Percentiles rank a stretch among this genome's conserved stretches.
Evolutionary conservation across 495 filamentous ascomycete genomes (phyloP).

Genomic region (Viridothelium virens): DNA sequence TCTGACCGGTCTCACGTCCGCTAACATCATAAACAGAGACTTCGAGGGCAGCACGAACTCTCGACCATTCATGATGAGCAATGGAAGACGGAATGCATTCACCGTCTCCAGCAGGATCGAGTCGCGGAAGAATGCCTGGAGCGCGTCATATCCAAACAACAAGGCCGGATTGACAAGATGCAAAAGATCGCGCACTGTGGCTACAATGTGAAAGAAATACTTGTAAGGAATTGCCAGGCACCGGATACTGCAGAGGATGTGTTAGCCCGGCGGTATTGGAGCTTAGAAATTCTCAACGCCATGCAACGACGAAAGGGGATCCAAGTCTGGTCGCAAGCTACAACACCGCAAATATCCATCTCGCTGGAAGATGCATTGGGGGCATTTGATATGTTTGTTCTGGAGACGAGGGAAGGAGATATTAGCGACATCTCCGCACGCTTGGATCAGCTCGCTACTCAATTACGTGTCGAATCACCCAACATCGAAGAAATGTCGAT

Average conservation of each 20-base stretch:
- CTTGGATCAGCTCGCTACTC: slow-evolving; percentile 55
- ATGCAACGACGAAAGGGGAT: slow-evolving; percentile 78
- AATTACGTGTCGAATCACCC: slow-evolving; percentile 45
- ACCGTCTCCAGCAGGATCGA: slow-evolving; percentile 48
- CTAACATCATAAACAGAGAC: slow-evolving; percentile 38
- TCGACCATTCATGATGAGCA: slow-evolving; percentile 25
- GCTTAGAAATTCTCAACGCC: slow-evolving; percentile 59
- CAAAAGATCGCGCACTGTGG: slow-evolving; percentile 61
- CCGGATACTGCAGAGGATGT: slow-evolving; percentile 60
- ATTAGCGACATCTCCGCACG: slow-evolving; percentile 58
- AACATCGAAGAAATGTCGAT: slow-evolving; percentile 46
- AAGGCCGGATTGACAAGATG: slow-evolving; percentile 59
- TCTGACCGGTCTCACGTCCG: slow-evolving; percentile 45
- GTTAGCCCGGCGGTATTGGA: slow-evolving; percentile 78
- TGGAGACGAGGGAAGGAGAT: slow-evolving; percentile 61
- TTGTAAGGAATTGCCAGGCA: slow-evolving; percentile 56
- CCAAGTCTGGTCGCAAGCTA: slow-evolving; percentile 59
- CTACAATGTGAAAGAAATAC: slow-evolving; percentile 81
- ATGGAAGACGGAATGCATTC: slow-evolving; percentile 69
- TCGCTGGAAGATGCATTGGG: slow-evolving; percentile 67
- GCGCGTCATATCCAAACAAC: slow-evolving; percentile 59
- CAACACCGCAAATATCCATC: slow-evolving; percentile 42
- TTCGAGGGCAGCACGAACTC: background rate
- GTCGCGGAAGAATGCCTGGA: slow-evolving; percentile 54
- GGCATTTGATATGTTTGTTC: slow-evolving; percentile 80